Conservation (phyloP, 331 rosid species). For the Cydonia oblonga region DNA sequence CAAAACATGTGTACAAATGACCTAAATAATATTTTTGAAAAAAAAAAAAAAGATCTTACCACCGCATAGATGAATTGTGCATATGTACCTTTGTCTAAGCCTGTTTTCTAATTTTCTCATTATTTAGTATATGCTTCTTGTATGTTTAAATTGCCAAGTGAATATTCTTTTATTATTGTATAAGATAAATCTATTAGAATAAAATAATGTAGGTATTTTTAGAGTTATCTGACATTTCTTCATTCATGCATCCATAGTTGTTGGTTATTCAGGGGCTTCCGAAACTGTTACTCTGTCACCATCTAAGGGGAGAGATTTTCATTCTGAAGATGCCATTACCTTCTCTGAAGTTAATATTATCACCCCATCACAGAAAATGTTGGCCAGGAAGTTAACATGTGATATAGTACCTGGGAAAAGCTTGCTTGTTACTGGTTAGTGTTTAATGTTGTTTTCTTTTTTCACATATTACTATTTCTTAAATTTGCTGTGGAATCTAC, state of each 20-base stretch:
- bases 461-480: not conserved
- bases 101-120: not conserved
- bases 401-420: constrained; percentile 61
- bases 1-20: not conserved
- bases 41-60: no score
- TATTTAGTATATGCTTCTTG: not conserved
- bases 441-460: constrained; percentile 8
- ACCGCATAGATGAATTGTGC: no score
- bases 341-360: constrained; percentile 75
- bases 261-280: constrained; percentile 30
- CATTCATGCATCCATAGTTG: constrained; percentile 9
- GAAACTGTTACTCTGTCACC: constrained; percentile 19
- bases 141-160: not conserved
- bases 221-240: not conserved
- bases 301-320: constrained; percentile 30
- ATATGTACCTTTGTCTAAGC: no score
- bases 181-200: not conserved
- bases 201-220: not conserved
- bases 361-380: constrained; percentile 75
- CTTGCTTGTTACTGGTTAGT: constrained; percentile 92
- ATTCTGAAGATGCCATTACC: constrained; percentile 49
- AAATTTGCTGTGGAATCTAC: not conserved
- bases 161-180: not conserved
- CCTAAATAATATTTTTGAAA: not conserved
- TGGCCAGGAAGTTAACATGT: constrained; percentile 83